Conservation (phyloP, 495 filamentous ascomycete species). For the Penicillium parvum region DNA sequence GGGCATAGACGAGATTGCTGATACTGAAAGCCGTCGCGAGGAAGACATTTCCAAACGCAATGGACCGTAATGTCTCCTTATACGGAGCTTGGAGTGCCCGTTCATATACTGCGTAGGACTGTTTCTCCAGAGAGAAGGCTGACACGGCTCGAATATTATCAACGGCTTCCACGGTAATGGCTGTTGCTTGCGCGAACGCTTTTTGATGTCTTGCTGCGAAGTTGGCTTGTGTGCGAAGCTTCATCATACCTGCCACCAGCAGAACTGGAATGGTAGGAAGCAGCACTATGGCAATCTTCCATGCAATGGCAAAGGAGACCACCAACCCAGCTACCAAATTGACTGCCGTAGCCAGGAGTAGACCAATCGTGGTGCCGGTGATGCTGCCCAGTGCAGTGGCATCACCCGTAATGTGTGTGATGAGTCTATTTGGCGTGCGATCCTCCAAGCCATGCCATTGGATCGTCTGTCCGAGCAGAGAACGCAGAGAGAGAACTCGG, state of each 20-base stretch:
- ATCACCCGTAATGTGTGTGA: constrained; percentile 48
- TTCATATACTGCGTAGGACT: constrained; percentile 34
- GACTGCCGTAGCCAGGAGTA: constrained; percentile 41
- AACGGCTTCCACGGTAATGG: constrained; percentile 49
- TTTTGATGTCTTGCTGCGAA: constrained; percentile 57
- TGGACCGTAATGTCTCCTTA: constrained; percentile 44
- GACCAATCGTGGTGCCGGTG: constrained; percentile 40
- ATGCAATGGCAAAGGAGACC: constrained; percentile 36
- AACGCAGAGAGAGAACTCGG: constrained; percentile 46
- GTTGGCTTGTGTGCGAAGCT: constrained; percentile 45
- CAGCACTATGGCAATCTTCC: constrained; percentile 39
- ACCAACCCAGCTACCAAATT: constrained; percentile 36
- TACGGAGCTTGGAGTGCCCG: constrained; percentile 34
- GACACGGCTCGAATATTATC: constrained; percentile 49
- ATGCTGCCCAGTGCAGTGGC: constrained; percentile 44
- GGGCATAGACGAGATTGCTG: constrained; percentile 53
- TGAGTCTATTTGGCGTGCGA: constrained; percentile 40
- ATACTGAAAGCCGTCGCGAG: constrained; percentile 39
- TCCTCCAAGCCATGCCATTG: constrained; percentile 47
- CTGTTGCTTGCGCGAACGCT: constrained; percentile 45
- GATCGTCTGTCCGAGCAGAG: constrained; percentile 46
- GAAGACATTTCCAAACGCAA: constrained; percentile 35
- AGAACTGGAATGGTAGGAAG: constrained; percentile 38
- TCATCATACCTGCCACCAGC: constrained; percentile 46
- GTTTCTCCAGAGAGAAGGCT: constrained; percentile 44